phyloP scores from a whole-genome alignment of 371 early-diverging fungal species.

The Lichtheimia ornata region DNA sequence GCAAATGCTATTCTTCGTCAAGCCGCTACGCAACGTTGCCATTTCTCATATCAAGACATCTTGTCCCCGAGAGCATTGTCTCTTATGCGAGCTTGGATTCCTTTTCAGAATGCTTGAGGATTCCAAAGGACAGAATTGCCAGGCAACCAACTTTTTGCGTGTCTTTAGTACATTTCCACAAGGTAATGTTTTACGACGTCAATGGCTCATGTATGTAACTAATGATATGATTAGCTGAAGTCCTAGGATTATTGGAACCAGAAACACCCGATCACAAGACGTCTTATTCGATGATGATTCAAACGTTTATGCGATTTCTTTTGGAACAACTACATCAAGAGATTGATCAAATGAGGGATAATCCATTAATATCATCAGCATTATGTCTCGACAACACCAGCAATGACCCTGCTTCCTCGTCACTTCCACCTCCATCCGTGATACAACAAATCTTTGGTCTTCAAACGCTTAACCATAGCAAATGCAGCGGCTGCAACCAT shows the following conservation, averaged over 20 bases:
- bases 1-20: slow-evolving; percentile 80
- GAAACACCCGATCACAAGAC: slow-evolving; percentile 63
- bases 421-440: slow-evolving; percentile 35
- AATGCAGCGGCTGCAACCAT: slow-evolving; percentile 66
- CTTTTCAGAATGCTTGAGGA: slow-evolving; percentile 90
- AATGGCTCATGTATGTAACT: neutral
- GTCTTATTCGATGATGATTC: slow-evolving; percentile 75
- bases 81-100: slow-evolving; percentile 91
- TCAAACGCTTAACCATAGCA: slow-evolving; percentile 59
- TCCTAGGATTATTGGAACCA: slow-evolving; percentile 85
- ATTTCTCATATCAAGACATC: slow-evolving; percentile 71
- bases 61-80: slow-evolving; percentile 78
- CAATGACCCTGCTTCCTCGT: neutral
- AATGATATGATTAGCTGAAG: slow-evolving; percentile 53
- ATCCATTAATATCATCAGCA: slow-evolving; percentile 39
- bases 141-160: slow-evolving; percentile 88
- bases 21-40: slow-evolving; percentile 64
- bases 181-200: slow-evolving; percentile 45
- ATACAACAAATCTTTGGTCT: slow-evolving; percentile 80
- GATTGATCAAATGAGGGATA: slow-evolving; percentile 32
- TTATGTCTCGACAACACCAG: slow-evolving; percentile 7
- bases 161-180: slow-evolving; percentile 84
- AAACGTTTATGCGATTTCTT: slow-evolving; percentile 86
- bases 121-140: slow-evolving; percentile 90
- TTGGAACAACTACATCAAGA: slow-evolving; percentile 87